Evolutionary conservation across 176 grass and related monocot species (phyloP), one percentile per base, ranked within the genome.

Genomic region (Avena eriantha): DNA sequence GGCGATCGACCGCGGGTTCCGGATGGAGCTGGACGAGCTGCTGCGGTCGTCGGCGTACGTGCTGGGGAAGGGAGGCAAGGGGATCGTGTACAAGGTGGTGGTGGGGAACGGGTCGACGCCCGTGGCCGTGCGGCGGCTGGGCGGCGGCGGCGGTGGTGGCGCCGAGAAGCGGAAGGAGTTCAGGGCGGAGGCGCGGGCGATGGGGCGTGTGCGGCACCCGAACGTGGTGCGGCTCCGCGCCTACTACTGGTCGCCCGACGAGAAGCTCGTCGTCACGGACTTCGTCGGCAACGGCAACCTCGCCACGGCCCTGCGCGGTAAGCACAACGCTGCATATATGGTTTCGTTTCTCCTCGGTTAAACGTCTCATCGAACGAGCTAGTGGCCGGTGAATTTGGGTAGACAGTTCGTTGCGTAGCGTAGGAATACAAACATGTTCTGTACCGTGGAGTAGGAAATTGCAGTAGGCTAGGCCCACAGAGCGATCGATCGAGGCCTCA

Each of bases 81-180:
- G 97, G 66, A 99, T 99, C 66, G 94, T 99, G 80, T 99, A 94
- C 89, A 96, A 99, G 89, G 97, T 99, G 60, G 97, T 99, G 80
- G 92, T 96, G 54, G 94, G 90, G 0, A 89, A 92, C 24, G 97
- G 97, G 7, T 76, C 88, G 10, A 85, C 88, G 50, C 85, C 97
- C 11, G 97, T 99, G 80, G 97, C 97, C n/a, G 97, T 99, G 87
- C 88, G 97, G 31, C 86, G 97, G 33, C 85, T 96, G 11, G 97
- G 97, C 46, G 91, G 90, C 17, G 87, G 93, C 9, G 87, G 93
- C 11, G 80, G 86, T 2, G 85, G 82, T 0, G 84, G 75, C 2
- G 19, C 43, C 0, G 90, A 87, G 41, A 77, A 85, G 86, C 87
- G 88, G 49, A 96, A 90, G 85, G 97, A 96, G 83, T 99, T 99